Base-by-base conservation (phyloP, 352 stramenopile genomes). In the Phytophthora ohioensis region DNA sequence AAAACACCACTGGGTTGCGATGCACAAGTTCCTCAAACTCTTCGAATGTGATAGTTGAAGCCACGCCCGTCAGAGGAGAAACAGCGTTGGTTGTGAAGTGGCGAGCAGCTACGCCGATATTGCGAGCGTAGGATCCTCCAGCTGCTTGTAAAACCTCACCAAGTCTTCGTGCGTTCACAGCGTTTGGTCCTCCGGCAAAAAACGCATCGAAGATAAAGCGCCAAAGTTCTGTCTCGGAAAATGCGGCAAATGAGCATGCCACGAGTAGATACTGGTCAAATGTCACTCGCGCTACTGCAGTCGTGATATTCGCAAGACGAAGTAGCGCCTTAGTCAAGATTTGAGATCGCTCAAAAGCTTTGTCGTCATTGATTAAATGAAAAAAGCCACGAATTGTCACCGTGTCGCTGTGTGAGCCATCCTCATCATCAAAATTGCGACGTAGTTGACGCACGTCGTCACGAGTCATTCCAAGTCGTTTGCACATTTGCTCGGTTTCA, bases 131-230 rank as follows among this genome's bases (percentile, higher is more conserved):
- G 1, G 80, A 79, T 0, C 58, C 75, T 7, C 78, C 64, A 15
- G 85, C 73, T 2, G 77, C 64, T 30, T 90, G 76, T 9, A 91
- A 56, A 21, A 88, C 67, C 15, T 80, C 41, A 7, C 69, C 70
- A 8, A 90, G 65, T 10, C 76, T 76, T 8, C 69, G 58, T 21
- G 88, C 76, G 13, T 82, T 81, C 11, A 60, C 41, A 7, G 36
- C 15, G 59, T 76, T 42, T 72, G 69, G 34, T 57, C 67, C 64
- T 51, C 58, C 77, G 54, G 75, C 55, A 3, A 69, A 82, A 56
- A 85, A 88, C 5, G 81, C 69, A 36, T 85, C 61, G 57, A 84
- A 91, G 67, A 90, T 81, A 57, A 90, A 92, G n/a, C 76, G 75
- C 55, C 87, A 75, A 31, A 91, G 32, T 39, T 92, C 59, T 1